Base-by-base conservation (phyloP, 306 rosid species). In the Casuarina equisetifolia region DNA sequence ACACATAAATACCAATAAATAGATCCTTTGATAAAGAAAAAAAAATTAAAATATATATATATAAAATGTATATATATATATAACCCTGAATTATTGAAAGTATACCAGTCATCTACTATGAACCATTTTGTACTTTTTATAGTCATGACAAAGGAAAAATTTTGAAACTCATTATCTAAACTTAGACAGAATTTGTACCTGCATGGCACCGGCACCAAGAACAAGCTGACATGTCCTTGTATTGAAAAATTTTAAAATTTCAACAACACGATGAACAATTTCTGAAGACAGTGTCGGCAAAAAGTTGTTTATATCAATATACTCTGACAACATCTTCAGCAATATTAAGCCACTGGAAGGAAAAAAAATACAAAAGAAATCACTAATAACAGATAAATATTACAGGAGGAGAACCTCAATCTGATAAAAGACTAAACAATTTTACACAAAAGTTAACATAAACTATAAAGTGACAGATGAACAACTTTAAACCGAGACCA, bases 191-290 rank as follows among this genome's bases (percentile, higher is more conserved):
- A 67, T 75, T 51, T 74, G 73, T 88, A 96, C 99, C 99, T 96
- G 99, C 99, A 96, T 96, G 64, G 99, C 99, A 73, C 98, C 98
- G 59, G 99, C 99, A 72, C 99, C 99, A 69, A 96, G 98, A 80
- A 96, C 99, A 86, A 96, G 97, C 75, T 96, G 99, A 78, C 99
- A 96, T 9, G 99, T 92, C 84, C 99, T 85, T 59, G 99, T 96
- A 88, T 96, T 96, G 90, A 92, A 96, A 87, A 90, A 90, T 85
- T 96, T 96, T 83, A 96, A 85, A 69, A 91, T 91, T 80, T 96
- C 99, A 9, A 89, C 98, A n/a, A 91, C 86, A 59, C 99, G 99
- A 70, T 91, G 99, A 80, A 96, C 98, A 80, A 93, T 83, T 87
- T 96, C 99, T 61, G 98, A 90, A 75, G 99, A 93, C 36, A 91